A percentile compares a stretch with the other conserved stretches of the same genome.
phyloP scores from a whole-genome alignment of 805 yeast species.

The Yarrowia porcina region DNA sequence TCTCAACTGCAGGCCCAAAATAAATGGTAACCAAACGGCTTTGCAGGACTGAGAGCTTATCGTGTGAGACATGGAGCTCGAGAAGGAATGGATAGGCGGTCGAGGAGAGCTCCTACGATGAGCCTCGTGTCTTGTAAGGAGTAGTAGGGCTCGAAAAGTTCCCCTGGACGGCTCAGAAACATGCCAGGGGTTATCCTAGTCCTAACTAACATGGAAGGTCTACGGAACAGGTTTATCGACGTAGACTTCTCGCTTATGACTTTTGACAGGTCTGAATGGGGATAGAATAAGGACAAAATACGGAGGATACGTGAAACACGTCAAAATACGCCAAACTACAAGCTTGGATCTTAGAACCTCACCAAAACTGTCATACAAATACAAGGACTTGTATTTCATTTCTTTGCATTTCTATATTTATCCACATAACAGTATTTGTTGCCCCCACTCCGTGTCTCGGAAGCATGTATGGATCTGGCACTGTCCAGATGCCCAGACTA shows the following conservation, averaged over 20 bases:
- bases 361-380: too few species aligned
- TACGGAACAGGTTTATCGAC: background rate
- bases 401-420: too few species aligned
- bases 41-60: slow-evolving; percentile 11
- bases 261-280: background rate
- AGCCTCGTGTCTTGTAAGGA: too few species aligned
- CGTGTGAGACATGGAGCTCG: background rate
- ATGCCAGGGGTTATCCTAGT: background rate
- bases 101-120: background rate
- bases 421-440: too few species aligned
- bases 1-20: background rate
- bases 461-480: too few species aligned
- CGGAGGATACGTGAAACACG: too few species aligned
- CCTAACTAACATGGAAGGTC: background rate
- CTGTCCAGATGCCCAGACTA: too few species aligned
- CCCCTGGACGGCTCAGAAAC: background rate
- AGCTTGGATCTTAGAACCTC: too few species aligned
- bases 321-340: too few species aligned
- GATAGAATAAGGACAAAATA: too few species aligned
- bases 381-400: too few species aligned
- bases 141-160: background rate
- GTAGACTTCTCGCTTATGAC: background rate
- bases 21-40: background rate
- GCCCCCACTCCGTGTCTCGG: too few species aligned
- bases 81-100: background rate